These are phyloP conservation scores for Fusarium camptoceras DNA, from an alignment of 2,329 filamentous ascomycete species.

Conservation along the genomic window DNA sequence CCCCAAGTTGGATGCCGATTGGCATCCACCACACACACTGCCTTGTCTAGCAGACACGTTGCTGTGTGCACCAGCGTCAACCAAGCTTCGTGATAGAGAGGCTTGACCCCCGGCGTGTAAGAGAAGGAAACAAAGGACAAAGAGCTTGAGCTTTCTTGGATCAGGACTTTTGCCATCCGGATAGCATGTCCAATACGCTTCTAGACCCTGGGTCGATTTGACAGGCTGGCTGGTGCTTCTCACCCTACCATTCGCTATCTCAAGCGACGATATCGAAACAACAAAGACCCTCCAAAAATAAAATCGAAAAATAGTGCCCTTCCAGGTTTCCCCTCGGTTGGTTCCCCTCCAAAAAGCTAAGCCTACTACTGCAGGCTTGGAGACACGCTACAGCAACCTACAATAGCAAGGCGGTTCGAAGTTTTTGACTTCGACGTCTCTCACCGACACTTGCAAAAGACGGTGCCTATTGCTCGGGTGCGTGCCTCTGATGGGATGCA, in stretches of 20 bases:
- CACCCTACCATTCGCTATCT: slow-evolving; percentile 38
- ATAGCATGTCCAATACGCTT: slow-evolving; percentile 15
- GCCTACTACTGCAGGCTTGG: slow-evolving; percentile 30
- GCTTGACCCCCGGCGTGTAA: slow-evolving; percentile 40
- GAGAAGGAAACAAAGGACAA: slow-evolving; percentile 24
- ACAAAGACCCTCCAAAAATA: slow-evolving; percentile 35
- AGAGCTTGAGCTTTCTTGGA: slow-evolving; percentile 25
- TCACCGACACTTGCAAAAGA: slow-evolving; percentile 46
- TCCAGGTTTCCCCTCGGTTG: slow-evolving; percentile 39
- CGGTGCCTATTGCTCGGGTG: slow-evolving; percentile 41
- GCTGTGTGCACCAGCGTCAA: slow-evolving; percentile 34
- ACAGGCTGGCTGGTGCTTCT: slow-evolving; percentile 27
- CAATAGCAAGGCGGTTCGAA: slow-evolving; percentile 28
- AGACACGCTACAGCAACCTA: slow-evolving; percentile 33
- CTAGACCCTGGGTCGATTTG: slow-evolving; percentile 24
- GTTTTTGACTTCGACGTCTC: slow-evolving; percentile 14
- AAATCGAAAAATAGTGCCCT: slow-evolving; percentile 43
- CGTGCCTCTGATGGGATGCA: slow-evolving; percentile 34
- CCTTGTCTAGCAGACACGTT: slow-evolving; percentile 43
- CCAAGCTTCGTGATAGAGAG: slow-evolving; percentile 30
- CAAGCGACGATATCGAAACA: slow-evolving; percentile 38
- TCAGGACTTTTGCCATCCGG: slow-evolving; percentile 25
- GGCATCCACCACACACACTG: slow-evolving; percentile 41
- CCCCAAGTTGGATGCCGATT: slow-evolving; percentile 46
- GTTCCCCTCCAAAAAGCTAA: slow-evolving; percentile 28